A percentile compares a stretch with the other conserved stretches of the same genome.
These are phyloP conservation scores for Aspergillus sp. DNA, from an alignment of 2,329 filamentous ascomycete species.

Conservation along the genomic window DNA sequence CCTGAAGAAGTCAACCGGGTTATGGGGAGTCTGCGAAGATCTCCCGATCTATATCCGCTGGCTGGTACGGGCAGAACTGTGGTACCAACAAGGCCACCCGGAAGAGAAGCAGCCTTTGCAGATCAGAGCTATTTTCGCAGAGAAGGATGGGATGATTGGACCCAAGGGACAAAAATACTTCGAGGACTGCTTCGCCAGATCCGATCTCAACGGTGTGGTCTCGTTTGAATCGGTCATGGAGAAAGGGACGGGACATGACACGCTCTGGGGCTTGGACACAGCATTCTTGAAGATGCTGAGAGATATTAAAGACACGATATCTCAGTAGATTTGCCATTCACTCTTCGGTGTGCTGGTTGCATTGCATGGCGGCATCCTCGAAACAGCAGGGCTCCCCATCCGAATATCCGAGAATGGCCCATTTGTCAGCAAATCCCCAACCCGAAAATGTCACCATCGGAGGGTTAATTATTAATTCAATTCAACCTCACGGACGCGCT, in stretches of 20 bases:
- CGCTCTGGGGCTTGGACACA: neutral
- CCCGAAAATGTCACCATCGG: neutral
- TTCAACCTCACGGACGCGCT: neutral
- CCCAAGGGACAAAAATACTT: conserved; percentile 1
- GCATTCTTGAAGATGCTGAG: neutral
- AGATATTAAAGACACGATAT: neutral
- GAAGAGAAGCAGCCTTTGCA: neutral
- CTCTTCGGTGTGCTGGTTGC: too few relatives aligned
- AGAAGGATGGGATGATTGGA: conserved; percentile 4
- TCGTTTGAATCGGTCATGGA: neutral
- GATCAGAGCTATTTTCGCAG: neutral
- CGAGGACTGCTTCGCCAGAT: neutral
- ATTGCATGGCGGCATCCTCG: neutral
- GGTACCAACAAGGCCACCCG: neutral
- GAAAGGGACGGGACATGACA: neutral
- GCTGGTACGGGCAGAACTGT: neutral
- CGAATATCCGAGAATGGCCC: neutral
- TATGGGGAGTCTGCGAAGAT: conserved; percentile 3
- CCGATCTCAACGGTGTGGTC: neutral
- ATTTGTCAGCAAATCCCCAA: conserved; percentile 10
- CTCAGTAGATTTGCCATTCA: neutral
- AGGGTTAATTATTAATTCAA: neutral
- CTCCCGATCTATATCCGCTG: neutral
- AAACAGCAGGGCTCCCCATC: neutral
- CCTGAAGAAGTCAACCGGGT: neutral